Base-by-base conservation (phyloP, 2,329 filamentous ascomycete species). In the Exophiala oligosperma region DNA sequence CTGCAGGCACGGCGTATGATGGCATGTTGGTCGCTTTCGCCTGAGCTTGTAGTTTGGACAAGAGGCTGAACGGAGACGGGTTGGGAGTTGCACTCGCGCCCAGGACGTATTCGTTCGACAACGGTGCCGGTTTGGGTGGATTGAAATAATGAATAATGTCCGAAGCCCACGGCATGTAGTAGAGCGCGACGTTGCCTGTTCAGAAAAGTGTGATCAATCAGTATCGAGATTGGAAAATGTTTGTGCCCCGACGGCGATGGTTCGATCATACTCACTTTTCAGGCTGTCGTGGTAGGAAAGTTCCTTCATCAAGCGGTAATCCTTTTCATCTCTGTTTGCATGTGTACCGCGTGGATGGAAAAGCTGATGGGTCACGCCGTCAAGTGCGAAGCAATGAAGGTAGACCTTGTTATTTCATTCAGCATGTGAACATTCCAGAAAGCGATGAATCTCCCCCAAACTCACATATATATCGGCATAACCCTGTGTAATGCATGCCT, bases 301-400 rank as follows among this genome's bases (percentile, higher is more conserved):
- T 66, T 90, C 84, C 56, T 84, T 79, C 86, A 90, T 88, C 70
- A 90, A 81, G 12, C 81, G 77, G 61, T 84, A 81, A 55, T 89
- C 84, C n/a, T 78, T 69, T 32, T 73, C 64, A 17, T 78, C 73
- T 29, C 80, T 75, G 1, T 89, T 76, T 7, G 85, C 87, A 59
- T 85, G 77, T 1, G 84, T 82, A 1, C 86, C 86, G 57, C 84
- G 78, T 0, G 86, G 85, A 54, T 87, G 84, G 67, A 90, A 88
- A n/a, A 90, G 77, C 63, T 88, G 85, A 65, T 88, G 84, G 0
- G 85, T 87, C 28, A 85, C 81, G 65, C 86, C 88, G 67, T 90
- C 87, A 53, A 88, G 84, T 0, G 87, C 86, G 68, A 87, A 90
- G 26, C 86, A 81, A 62, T 90, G 87, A 1, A 89, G 74, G 23